Evolutionary conservation across 495 filamentous ascomycete species (phyloP).

Genomic region (Aspergillus conjunctus): DNA sequence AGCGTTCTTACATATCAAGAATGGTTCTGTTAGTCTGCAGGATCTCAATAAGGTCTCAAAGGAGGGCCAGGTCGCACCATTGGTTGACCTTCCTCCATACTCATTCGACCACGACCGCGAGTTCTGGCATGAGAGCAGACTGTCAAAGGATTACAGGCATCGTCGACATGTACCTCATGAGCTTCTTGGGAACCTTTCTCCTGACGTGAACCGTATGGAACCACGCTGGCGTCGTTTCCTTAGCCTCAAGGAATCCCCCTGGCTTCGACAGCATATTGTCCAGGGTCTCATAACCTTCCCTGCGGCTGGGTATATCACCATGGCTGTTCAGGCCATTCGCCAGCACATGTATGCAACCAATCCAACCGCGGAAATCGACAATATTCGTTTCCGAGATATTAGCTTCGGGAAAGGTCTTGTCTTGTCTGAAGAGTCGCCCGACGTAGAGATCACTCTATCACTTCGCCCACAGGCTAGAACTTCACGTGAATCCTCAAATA

Average conservation of each 20-base stretch:
- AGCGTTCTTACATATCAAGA: conserved; percentile 15
- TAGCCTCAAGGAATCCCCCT: conserved; percentile 31
- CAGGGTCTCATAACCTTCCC: conserved; percentile 55
- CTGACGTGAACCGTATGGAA: conserved; percentile 19
- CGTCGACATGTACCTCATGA: conserved; percentile 23
- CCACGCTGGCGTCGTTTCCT: conserved; percentile 36
- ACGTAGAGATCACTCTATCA: conserved; percentile 12
- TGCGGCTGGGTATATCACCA: conserved; percentile 56
- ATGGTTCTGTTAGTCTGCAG: conserved; percentile 9
- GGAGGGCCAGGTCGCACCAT: not conserved
- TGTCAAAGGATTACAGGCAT: conserved; percentile 26
- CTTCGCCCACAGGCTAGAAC: conserved; percentile 14
- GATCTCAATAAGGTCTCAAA: conserved; percentile 18
- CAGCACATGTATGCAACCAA: conserved; percentile 10
- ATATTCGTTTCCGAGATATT: conserved; percentile 15
- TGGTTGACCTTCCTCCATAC: conserved; percentile 48
- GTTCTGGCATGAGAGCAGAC: conserved; percentile 51
- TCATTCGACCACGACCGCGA: conserved; percentile 45
- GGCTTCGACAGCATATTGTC: conserved; percentile 39
- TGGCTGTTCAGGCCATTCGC: conserved; percentile 56
- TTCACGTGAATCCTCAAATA: conserved; percentile 9
- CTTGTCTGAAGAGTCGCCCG: conserved; percentile 7
- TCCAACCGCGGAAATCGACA: conserved; percentile 6
- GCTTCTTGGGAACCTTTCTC: conserved; percentile 27
- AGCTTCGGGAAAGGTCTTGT: conserved; percentile 19